These are phyloP conservation scores for Leishmania arabica DNA, from an alignment of 208 protist genomes.

Conservation along the genomic window DNA sequence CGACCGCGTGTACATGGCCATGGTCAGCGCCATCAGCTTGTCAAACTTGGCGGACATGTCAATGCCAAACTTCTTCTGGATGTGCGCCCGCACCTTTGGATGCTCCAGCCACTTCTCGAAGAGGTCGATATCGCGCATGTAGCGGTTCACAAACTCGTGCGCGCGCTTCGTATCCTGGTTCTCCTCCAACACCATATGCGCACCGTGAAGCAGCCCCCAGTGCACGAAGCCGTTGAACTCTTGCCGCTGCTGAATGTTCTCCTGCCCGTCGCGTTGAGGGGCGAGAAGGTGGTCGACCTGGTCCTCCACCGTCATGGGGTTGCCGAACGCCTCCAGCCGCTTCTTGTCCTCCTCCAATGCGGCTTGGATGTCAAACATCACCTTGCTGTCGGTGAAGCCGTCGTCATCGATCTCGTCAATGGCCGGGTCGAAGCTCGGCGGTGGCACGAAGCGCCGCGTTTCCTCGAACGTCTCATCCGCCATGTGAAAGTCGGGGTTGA, in stretches of 20 bases:
- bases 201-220: slow-evolving; percentile 87
- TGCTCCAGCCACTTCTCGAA: slow-evolving; percentile 92
- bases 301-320: slow-evolving; percentile 86
- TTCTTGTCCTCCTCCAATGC: slow-evolving; percentile 84
- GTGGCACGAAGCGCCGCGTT: slow-evolving; percentile 74
- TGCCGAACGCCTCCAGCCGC: slow-evolving; percentile 88
- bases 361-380: slow-evolving; percentile 85
- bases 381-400: slow-evolving; percentile 73
- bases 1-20: slow-evolving; percentile 87
- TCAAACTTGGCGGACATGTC: slow-evolving; percentile 88
- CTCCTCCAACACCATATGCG: slow-evolving; percentile 87
- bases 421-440: slow-evolving; percentile 83
- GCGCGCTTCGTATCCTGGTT: slow-evolving; percentile 86
- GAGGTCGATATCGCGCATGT: slow-evolving; percentile 91
- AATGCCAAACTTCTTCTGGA: slow-evolving; percentile 86
- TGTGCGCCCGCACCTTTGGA: slow-evolving; percentile 87
- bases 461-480: slow-evolving; percentile 77
- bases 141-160: slow-evolving; percentile 90
- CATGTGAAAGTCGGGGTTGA: slow-evolving; percentile 78
- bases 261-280: slow-evolving; percentile 80
- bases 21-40: slow-evolving; percentile 85
- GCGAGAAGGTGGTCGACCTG: slow-evolving; percentile 85
- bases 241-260: slow-evolving; percentile 80
- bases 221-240: slow-evolving; percentile 92
- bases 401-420: slow-evolving; percentile 87